Percentiles rank a stretch among this genome's conserved stretches.
phyloP scores from a whole-genome alignment of 192 early-diverging fungal genomes.

The Glomus cerebriforme region DNA sequence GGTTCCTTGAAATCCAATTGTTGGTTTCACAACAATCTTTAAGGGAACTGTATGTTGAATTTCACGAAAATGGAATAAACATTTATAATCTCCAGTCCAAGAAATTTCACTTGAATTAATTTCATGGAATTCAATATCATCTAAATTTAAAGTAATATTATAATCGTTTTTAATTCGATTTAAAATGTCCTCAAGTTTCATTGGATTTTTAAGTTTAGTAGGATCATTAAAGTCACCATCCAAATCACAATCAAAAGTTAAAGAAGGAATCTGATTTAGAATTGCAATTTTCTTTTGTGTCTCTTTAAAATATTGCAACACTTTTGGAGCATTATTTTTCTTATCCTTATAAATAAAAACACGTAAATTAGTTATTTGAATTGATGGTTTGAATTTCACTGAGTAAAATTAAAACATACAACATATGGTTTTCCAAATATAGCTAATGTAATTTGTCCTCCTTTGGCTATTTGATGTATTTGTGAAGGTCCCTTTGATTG shows the following conservation, averaged over 20 bases:
- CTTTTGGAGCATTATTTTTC: not conserved
- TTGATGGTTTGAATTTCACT: not conserved
- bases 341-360: not conserved
- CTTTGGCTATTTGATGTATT: conserved; percentile 3
- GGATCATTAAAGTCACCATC: not conserved
- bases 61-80: not conserved
- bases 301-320: conserved; percentile 7
- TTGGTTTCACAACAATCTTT: conserved; percentile 1
- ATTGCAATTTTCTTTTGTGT: conserved; percentile 5
- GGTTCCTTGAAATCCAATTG: not conserved
- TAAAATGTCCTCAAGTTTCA: not conserved
- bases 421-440: not conserved
- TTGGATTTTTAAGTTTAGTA: not conserved
- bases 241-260: not conserved
- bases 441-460: conserved; percentile 4
- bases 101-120: not conserved
- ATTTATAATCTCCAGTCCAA: not conserved
- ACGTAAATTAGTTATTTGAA: not conserved
- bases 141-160: not conserved
- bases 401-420: conserved; percentile 10
- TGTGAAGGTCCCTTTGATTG: not conserved
- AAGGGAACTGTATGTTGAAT: not conserved
- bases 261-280: not conserved
- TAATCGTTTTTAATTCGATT: not conserved
- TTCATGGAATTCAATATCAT: conserved; percentile 14